phyloP scores from a whole-genome alignment of 2,329 filamentous ascomycete species.

The Aspergillus eucalypticola region DNA sequence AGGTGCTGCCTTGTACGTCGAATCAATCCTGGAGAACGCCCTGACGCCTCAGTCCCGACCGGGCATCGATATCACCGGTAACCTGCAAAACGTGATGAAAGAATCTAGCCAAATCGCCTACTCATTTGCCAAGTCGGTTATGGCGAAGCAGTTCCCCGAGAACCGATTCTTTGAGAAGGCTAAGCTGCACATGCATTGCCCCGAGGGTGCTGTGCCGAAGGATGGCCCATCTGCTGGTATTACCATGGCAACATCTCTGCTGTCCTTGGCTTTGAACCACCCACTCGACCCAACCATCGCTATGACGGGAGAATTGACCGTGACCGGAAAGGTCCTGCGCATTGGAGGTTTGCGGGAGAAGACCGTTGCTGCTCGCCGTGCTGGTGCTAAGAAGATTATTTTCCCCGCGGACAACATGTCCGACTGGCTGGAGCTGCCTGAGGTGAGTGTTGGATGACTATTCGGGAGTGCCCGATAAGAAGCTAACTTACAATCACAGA shows the following conservation, averaged over 20 bases:
- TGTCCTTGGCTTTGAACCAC: conserved; percentile 79
- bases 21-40: conserved; percentile 87
- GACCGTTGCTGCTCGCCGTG: conserved; percentile 89
- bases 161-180: conserved; percentile 97
- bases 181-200: conserved; percentile 91
- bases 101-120: conserved; percentile 95
- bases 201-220: conserved; percentile 93
- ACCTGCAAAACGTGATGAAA: conserved; percentile 96
- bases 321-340: conserved; percentile 92
- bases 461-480: conserved; percentile 9
- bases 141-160: conserved; percentile 80
- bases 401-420: conserved; percentile 95
- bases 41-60: conserved; percentile 73
- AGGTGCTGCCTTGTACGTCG: conserved; percentile 92
- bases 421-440: conserved; percentile 94
- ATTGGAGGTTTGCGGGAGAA: conserved; percentile 96
- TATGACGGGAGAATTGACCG: conserved; percentile 96
- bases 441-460: conserved; percentile 63
- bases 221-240: conserved; percentile 91
- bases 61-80: conserved; percentile 86
- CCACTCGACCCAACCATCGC: conserved; percentile 82
- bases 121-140: conserved; percentile 86
- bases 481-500: conserved; percentile 57
- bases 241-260: conserved; percentile 93
- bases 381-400: conserved; percentile 88